Evolutionary conservation across 2,329 filamentous ascomycete species (phyloP).

Genomic region (Periconia digitata): DNA sequence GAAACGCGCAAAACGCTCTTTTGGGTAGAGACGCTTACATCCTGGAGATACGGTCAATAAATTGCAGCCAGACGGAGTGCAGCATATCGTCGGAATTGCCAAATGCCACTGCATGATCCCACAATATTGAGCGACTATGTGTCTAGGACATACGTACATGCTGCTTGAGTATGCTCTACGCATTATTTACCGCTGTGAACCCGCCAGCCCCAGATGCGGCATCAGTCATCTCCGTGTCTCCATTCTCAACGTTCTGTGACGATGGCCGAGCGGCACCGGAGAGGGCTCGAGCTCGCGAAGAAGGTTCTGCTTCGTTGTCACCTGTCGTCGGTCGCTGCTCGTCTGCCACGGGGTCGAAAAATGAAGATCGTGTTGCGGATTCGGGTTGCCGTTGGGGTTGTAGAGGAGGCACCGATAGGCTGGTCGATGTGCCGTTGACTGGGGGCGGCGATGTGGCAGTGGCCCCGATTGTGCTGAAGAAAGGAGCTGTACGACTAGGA

Average conservation of each 20-base stretch:
- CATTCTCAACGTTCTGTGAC: constrained; percentile 33
- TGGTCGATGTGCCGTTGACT: constrained; percentile 32
- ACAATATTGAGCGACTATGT: no score
- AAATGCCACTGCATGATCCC: no score
- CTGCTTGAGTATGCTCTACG: not conserved
- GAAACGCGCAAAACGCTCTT: no score
- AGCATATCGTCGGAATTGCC: no score
- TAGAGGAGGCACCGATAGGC: constrained; percentile 26
- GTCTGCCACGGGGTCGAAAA: constrained; percentile 34
- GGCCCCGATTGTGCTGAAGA: constrained; percentile 31
- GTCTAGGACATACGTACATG: no score
- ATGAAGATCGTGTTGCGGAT: constrained; percentile 19
- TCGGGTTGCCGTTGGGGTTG: constrained; percentile 22
- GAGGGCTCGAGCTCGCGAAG: constrained; percentile 25
- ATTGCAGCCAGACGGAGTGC: no score
- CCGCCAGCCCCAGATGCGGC: constrained; percentile 22
- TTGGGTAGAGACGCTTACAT: no score
- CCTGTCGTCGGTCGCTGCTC: constrained; percentile 25
- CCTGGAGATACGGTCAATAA: no score
- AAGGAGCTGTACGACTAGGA: constrained; percentile 31
- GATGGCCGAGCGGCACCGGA: constrained; percentile 23
- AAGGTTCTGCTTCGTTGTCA: constrained; percentile 23
- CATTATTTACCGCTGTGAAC: constrained; percentile 41
- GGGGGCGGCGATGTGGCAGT: constrained; percentile 28
- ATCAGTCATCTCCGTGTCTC: constrained; percentile 47